A percentile compares a stretch with the other conserved stretches of the same genome.
Conservation (phyloP, 495 filamentous ascomycete species). For the Letharia columbiana region DNA sequence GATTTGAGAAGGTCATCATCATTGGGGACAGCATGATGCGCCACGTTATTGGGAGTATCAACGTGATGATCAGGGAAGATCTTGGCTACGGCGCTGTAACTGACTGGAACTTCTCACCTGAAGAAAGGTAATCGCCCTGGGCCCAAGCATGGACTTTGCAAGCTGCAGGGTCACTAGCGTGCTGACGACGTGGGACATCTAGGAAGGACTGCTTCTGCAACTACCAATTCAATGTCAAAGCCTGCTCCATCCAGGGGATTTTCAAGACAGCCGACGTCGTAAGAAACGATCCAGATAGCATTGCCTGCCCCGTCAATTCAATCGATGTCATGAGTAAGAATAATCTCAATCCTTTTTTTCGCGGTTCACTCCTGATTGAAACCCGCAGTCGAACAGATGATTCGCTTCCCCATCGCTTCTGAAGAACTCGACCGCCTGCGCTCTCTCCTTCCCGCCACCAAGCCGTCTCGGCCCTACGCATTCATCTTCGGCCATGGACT, state of each 20-base stretch:
- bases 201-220: slow-evolving; percentile 46
- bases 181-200: background rate
- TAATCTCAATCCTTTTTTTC: slow-evolving; percentile 7
- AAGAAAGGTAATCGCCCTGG: slow-evolving; percentile 35
- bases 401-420: slow-evolving; percentile 37
- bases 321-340: slow-evolving; percentile 38
- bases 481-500: slow-evolving; percentile 46
- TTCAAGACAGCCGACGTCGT: slow-evolving; percentile 44
- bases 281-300: slow-evolving; percentile 37
- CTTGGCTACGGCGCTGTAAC: slow-evolving; percentile 47
- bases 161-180: slow-evolving; percentile 13
- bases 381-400: slow-evolving; percentile 41
- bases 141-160: slow-evolving; percentile 1
- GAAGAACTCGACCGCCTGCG: slow-evolving; percentile 38
- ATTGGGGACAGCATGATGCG: slow-evolving; percentile 47
- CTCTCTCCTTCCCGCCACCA: slow-evolving; percentile 31
- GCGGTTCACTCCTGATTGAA: slow-evolving; percentile 13
- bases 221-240: slow-evolving; percentile 44
- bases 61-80: slow-evolving; percentile 42
- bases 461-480: slow-evolving; percentile 34
- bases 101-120: slow-evolving; percentile 44
- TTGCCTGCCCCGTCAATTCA: slow-evolving; percentile 33
- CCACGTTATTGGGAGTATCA: slow-evolving; percentile 45
- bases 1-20: slow-evolving; percentile 43
- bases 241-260: slow-evolving; percentile 46